A percentile compares a stretch with the other conserved stretches of the same genome.
These are phyloP conservation scores for Shiraia sp. DNA, from an alignment of 2,329 filamentous ascomycete genomes.

Conservation along the genomic window DNA sequence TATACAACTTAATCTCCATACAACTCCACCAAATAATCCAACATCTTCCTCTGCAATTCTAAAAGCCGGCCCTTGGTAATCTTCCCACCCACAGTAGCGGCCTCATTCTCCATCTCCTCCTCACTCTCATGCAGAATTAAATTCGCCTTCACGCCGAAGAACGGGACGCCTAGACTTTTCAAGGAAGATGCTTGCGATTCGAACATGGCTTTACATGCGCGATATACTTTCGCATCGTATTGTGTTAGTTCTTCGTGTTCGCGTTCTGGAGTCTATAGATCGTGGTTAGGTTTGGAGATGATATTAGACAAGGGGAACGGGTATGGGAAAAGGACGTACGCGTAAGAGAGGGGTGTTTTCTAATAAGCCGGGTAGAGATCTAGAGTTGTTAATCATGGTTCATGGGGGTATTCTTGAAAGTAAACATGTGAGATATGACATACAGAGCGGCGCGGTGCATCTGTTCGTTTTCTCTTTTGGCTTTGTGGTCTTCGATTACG, in stretches of 20 bases:
- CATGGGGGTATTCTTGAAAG: no score
- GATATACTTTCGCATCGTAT: slow-evolving; percentile 67
- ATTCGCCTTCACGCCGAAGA: slow-evolving; percentile 34
- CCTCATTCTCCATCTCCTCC: slow-evolving; percentile 6
- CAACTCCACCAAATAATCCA: slow-evolving; percentile 38
- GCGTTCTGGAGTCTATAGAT: slow-evolving; percentile 54
- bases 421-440: slow-evolving; percentile 20
- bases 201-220: slow-evolving; percentile 62
- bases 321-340: slow-evolving; percentile 8
- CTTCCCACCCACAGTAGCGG: slow-evolving; percentile 13
- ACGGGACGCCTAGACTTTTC: slow-evolving; percentile 53
- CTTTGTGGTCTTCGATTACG: slow-evolving; percentile 56
- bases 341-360: slow-evolving; percentile 25
- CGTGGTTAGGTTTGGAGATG: no score
- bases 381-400: slow-evolving; percentile 16
- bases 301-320: background rate
- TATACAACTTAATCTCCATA: slow-evolving; percentile 28
- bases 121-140: slow-evolving; percentile 28
- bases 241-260: slow-evolving; percentile 59
- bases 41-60: slow-evolving; percentile 41
- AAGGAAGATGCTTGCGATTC: slow-evolving; percentile 61
- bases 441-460: slow-evolving; percentile 60
- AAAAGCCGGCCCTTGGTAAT: slow-evolving; percentile 33
- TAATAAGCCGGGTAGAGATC: slow-evolving; percentile 33
- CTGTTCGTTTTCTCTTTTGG: slow-evolving; percentile 57